A percentile compares a stretch with the other conserved stretches of the same genome.
These are phyloP conservation scores for Carex scoparia DNA, from an alignment of 176 grass and related monocot genomes.

Conservation along the genomic window DNA sequence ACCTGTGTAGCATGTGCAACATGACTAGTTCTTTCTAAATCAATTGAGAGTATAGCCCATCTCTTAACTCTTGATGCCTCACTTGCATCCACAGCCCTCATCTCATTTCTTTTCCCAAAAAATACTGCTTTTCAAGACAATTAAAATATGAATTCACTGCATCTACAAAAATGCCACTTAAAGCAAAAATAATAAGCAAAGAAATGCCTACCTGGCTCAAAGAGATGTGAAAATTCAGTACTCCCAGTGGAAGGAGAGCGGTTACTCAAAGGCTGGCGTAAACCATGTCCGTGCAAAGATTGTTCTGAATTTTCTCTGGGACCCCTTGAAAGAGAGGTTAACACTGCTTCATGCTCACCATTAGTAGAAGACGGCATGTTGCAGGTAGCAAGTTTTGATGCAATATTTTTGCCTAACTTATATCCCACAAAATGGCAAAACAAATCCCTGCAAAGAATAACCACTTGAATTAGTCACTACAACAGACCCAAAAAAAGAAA, in stretches of 20 bases:
- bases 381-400: neutral
- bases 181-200: neutral
- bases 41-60: neutral
- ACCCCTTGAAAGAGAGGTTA: neutral
- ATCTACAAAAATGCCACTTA: neutral
- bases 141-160: neutral
- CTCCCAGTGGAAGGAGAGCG: neutral
- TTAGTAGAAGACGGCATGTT: neutral
- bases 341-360: neutral
- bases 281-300: neutral
- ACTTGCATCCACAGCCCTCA: neutral
- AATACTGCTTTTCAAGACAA: neutral
- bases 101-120: neutral
- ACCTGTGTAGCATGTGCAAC: neutral
- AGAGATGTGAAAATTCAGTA: neutral
- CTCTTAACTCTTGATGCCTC: neutral
- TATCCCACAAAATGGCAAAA: conserved; percentile 10
- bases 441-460: neutral
- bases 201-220: conserved; percentile 10
- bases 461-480: neutral
- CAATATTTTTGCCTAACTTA: neutral
- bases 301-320: neutral
- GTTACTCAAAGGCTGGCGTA: neutral
- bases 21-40: neutral
- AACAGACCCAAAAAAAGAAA: neutral